Conservation (phyloP, 768 basidiomycete species). For the Tylopilus subfusipes region DNA sequence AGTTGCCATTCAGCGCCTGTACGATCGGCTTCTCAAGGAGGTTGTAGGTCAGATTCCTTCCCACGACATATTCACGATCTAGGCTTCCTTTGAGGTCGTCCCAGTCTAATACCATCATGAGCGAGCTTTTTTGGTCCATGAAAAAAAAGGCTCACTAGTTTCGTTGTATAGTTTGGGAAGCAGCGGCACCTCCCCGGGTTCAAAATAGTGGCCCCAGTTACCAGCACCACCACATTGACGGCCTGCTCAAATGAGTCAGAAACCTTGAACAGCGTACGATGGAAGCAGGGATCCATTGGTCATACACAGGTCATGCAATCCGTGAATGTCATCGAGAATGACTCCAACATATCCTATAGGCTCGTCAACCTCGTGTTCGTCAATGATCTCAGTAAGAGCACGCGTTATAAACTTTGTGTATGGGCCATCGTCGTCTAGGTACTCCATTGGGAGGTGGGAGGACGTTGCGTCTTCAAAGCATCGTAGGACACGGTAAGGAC, state of each 20-base stretch:
- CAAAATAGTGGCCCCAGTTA: too few species aligned
- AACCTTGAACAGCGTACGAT: neutral
- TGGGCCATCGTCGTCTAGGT: neutral
- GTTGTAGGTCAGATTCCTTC: neutral
- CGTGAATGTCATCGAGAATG: constrained; percentile 3
- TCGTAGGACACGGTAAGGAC: constrained; percentile 3
- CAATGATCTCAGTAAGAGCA: neutral
- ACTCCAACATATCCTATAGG: neutral
- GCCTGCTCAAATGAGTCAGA: neutral
- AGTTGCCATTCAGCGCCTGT: neutral
- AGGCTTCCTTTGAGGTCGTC: neutral
- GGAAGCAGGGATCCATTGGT: neutral
- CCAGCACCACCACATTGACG: neutral
- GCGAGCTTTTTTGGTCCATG: neutral
- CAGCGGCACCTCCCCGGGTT: too few species aligned
- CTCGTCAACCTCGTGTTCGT: neutral
- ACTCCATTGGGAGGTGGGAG: neutral
- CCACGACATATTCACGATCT: neutral
- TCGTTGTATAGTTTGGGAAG: neutral
- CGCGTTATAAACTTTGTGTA: neutral
- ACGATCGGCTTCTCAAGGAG: neutral
- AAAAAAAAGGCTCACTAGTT: neutral
- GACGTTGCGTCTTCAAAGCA: constrained; percentile 3
- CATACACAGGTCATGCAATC: neutral
- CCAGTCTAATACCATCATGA: neutral